A percentile compares a stretch with the other conserved stretches of the same genome.
Evolutionary conservation across 139 green algal species (phyloP).

Genomic region (Klebsormidium nitens): DNA sequence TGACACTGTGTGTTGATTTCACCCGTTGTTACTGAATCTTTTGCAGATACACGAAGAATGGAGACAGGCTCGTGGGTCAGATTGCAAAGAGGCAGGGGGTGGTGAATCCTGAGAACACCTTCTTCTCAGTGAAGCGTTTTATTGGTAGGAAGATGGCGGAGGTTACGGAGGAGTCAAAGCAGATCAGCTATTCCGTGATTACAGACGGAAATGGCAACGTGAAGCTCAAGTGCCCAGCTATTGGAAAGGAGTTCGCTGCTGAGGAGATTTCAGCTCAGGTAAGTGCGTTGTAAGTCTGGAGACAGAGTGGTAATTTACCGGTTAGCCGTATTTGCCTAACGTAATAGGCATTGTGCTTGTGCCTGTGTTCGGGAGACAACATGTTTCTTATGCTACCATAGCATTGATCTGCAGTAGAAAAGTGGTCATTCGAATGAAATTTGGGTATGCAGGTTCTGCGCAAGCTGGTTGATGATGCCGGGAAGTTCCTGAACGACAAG

Average conservation of each 20-base stretch:
- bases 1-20: too few species aligned
- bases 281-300: too few species aligned
- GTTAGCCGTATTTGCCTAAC: too few species aligned
- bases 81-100: slow-evolving; percentile 98
- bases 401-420: too few species aligned
- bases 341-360: too few species aligned
- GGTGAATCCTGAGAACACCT: slow-evolving; percentile 99
- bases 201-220: slow-evolving; percentile 80
- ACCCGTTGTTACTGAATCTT: too few species aligned
- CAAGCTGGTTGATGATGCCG: slow-evolving; percentile 74
- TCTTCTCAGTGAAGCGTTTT: slow-evolving; percentile 99
- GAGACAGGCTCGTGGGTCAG: slow-evolving; percentile 94
- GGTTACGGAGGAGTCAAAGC: slow-evolving; percentile 84
- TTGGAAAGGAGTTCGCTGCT: slow-evolving; percentile 90
- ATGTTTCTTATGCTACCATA: too few species aligned
- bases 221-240: slow-evolving; percentile 87
- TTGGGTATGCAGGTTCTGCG: slow-evolving; percentile 65
- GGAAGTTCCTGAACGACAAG: slow-evolving; percentile 71
- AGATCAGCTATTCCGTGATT: slow-evolving; percentile 81
- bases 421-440: too few species aligned
- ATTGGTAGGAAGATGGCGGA: slow-evolving; percentile 87
- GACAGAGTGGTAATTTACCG: too few species aligned
- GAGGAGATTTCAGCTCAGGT: slow-evolving; percentile 92
- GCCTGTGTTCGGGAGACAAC: too few species aligned
- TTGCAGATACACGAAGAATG: slow-evolving; percentile 44